These are phyloP conservation scores for Ceratorhiza oryzae-sativae DNA, from an alignment of 1,284 basidiomycete species.

Conservation along the genomic window DNA sequence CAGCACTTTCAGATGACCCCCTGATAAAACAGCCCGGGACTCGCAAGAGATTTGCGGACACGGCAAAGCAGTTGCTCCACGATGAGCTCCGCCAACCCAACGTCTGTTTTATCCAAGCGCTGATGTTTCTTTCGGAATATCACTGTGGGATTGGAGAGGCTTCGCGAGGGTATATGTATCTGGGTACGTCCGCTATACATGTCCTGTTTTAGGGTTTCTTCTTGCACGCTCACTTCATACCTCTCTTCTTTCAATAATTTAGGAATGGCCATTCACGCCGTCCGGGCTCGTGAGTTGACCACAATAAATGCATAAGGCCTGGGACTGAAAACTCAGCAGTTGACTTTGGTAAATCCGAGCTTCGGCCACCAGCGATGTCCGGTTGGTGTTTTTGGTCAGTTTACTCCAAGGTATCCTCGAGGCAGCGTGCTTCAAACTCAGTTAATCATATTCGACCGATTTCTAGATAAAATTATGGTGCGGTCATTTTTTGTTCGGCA, in stretches of 20 bases:
- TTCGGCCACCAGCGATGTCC: background rate
- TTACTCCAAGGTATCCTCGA: background rate
- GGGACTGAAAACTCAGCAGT: no score
- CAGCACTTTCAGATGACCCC: background rate
- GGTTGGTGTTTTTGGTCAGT: slow-evolving; percentile 14
- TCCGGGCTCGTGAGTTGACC: background rate
- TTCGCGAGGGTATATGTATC: slow-evolving; percentile 5
- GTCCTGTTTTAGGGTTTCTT: no score
- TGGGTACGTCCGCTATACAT: background rate
- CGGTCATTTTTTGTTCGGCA: no score
- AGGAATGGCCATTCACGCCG: slow-evolving; percentile 1
- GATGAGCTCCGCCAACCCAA: background rate
- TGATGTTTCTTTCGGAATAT: slow-evolving; percentile 12
- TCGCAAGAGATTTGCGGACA: background rate
- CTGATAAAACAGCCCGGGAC: background rate
- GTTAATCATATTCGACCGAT: background rate
- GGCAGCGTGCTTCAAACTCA: no score
- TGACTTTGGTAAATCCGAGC: no score
- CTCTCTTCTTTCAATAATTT: no score
- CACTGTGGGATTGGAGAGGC: background rate
- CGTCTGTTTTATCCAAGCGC: background rate
- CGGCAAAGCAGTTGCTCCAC: background rate
- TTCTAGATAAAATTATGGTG: background rate
- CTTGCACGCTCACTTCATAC: no score
- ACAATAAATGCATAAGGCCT: background rate